Percentiles rank a stretch among this genome's conserved stretches.
These are phyloP conservation scores for Fusarium bactridioides DNA, from an alignment of 2,329 filamentous ascomycete genomes.

Conservation along the genomic window DNA sequence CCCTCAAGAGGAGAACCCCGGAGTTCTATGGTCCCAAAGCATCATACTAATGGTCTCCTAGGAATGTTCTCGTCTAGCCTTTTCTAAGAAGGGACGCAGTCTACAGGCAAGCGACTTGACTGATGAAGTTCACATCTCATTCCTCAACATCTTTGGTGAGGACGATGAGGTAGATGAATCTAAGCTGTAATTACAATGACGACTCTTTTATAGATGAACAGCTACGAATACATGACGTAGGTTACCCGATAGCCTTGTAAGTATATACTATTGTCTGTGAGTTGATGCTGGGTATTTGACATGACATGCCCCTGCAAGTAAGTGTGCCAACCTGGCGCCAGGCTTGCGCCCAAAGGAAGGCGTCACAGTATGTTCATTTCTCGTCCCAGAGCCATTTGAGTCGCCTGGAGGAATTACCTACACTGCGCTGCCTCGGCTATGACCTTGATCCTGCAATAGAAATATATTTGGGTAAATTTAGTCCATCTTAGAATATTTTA, in stretches of 20 bases:
- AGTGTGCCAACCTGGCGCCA: background rate
- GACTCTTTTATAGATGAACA: background rate
- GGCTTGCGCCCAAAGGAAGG: background rate
- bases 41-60: slow-evolving; percentile 41
- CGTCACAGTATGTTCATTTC: background rate
- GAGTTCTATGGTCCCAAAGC: background rate
- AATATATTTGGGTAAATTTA: background rate
- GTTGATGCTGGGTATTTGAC: background rate
- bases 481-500: background rate
- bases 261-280: background rate
- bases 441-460: background rate
- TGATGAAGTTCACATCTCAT: slow-evolving; percentile 85
- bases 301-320: background rate
- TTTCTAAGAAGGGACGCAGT: slow-evolving; percentile 83
- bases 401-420: background rate
- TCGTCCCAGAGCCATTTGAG: background rate
- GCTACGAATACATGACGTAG: background rate
- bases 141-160: slow-evolving; percentile 78
- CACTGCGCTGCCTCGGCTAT: background rate
- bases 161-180: slow-evolving; percentile 51
- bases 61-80: slow-evolving; percentile 88
- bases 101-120: slow-evolving; percentile 94
- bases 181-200: slow-evolving; percentile 44
- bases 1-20: background rate
- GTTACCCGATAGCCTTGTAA: background rate